These are phyloP conservation scores for Umbelopsis sp. DNA, from an alignment of 371 early-diverging fungal species.

Conservation along the genomic window DNA sequence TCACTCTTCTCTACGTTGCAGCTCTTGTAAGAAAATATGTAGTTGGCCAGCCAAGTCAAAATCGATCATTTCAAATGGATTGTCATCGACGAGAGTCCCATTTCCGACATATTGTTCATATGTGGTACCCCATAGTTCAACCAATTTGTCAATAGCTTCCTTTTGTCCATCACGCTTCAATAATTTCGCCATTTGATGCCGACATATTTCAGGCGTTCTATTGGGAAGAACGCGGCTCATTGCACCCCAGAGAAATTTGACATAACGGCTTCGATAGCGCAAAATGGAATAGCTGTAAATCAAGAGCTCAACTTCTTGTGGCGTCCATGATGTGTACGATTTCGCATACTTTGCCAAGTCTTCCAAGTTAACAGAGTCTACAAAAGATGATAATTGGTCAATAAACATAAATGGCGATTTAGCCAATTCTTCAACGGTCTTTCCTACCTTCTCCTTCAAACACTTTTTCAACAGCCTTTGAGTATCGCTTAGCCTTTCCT, in stretches of 20 bases:
- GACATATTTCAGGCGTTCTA: constrained; percentile 8
- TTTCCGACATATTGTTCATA: neutral
- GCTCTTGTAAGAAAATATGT: neutral
- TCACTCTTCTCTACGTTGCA: neutral
- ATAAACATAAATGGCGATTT: neutral
- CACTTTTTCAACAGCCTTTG: neutral
- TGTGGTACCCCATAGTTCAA: neutral
- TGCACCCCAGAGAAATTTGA: neutral
- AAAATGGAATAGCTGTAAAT: neutral
- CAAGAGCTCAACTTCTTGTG: neutral
- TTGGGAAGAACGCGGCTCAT: neutral
- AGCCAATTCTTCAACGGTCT: too few relatives aligned
- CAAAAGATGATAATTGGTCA: neutral
- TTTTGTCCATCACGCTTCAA: neutral
- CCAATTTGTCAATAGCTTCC: neutral
- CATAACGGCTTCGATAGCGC: neutral
- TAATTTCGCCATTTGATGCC: constrained; percentile 12
- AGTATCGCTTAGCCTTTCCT: neutral
- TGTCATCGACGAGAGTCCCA: neutral
- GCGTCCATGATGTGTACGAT: neutral
- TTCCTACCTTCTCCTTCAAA: neutral
- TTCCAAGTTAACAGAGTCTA: neutral
- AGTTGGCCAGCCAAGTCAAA: constrained; percentile 7
- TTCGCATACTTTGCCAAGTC: neutral
- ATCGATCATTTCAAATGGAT: neutral